Evolutionary conservation across 2,329 filamentous ascomycete genomes (phyloP).

Genomic region (Ascochyta clinopodiicola): DNA sequence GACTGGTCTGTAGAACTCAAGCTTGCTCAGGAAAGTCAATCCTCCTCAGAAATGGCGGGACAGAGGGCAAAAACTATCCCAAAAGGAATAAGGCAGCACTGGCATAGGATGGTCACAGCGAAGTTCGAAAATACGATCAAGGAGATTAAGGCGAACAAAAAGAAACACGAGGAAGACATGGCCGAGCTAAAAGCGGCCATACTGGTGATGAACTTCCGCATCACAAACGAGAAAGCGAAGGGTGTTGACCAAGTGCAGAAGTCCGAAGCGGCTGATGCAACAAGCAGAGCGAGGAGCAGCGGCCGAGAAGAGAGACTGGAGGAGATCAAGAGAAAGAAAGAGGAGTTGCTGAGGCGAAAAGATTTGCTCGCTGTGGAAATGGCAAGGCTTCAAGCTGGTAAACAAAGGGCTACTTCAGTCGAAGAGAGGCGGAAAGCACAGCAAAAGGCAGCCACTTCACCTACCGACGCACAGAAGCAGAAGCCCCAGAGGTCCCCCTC

Average conservation of each 20-base stretch:
- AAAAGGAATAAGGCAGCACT: not conserved
- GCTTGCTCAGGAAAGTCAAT: not conserved
- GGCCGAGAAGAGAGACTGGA: not conserved
- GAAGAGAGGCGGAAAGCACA: not conserved
- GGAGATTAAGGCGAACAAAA: not conserved
- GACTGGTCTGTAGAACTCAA: not conserved
- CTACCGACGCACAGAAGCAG: not conserved
- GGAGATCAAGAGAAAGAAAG: conserved; percentile 1
- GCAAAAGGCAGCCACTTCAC: not conserved
- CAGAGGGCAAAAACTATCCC: not conserved
- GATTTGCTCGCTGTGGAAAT: not conserved
- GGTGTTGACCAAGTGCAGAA: no score
- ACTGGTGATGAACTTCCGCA: not conserved
- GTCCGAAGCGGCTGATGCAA: not conserved
- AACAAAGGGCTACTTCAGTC: not conserved
- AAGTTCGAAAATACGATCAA: not conserved
- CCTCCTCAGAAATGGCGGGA: not conserved
- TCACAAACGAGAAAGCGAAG: not conserved
- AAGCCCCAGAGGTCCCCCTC: not conserved
- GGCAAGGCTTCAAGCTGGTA: not conserved
- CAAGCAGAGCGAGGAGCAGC: not conserved
- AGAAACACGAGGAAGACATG: not conserved
- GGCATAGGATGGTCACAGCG: not conserved
- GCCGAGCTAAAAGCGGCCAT: not conserved
- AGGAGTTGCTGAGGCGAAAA: not conserved